phyloP scores from a whole-genome alignment of 768 basidiomycete species.

The Trametes elegans region DNA sequence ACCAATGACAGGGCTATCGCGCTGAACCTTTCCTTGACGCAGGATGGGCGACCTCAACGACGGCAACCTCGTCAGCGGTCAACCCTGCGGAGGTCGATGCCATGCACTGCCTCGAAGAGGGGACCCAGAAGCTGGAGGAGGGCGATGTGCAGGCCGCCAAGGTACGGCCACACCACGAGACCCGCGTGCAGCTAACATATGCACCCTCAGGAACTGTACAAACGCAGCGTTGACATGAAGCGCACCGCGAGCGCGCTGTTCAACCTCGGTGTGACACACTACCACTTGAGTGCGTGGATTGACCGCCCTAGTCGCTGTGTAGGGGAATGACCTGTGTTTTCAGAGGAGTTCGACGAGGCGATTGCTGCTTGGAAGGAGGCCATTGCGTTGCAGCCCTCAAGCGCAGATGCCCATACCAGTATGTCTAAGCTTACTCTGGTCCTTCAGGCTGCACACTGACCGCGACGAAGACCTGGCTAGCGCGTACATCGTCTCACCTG shows the following conservation, averaged over 20 bases:
- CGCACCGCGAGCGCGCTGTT: constrained; percentile 79
- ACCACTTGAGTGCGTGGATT: constrained; percentile 72
- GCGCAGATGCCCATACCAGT: constrained; percentile 89
- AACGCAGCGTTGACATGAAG: constrained; percentile 77
- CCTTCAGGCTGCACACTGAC: constrained; percentile 14
- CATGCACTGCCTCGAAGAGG: constrained; percentile 74
- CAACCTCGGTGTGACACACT: constrained; percentile 87
- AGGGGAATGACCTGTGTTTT: background rate
- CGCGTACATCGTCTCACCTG: constrained; percentile 81
- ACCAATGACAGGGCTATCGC: background rate
- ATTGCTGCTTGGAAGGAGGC: constrained; percentile 87
- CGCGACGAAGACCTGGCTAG: constrained; percentile 69
- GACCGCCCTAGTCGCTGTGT: background rate
- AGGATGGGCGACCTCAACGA: constrained; percentile 83
- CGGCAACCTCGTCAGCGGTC: constrained; percentile 74
- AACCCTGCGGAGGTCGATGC: constrained; percentile 85
- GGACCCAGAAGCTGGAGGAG: constrained; percentile 81
- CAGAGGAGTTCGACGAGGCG: constrained; percentile 87
- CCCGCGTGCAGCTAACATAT: background rate
- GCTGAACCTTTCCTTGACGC: background rate
- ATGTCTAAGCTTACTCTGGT: constrained; percentile 27
- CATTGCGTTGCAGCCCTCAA: constrained; percentile 75
- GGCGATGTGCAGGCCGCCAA: constrained; percentile 82
- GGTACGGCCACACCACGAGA: constrained; percentile 22
- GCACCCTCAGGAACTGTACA: constrained; percentile 46